Base-by-base conservation (phyloP, 257 asterid genomes). In the Fraxinus americana region DNA sequence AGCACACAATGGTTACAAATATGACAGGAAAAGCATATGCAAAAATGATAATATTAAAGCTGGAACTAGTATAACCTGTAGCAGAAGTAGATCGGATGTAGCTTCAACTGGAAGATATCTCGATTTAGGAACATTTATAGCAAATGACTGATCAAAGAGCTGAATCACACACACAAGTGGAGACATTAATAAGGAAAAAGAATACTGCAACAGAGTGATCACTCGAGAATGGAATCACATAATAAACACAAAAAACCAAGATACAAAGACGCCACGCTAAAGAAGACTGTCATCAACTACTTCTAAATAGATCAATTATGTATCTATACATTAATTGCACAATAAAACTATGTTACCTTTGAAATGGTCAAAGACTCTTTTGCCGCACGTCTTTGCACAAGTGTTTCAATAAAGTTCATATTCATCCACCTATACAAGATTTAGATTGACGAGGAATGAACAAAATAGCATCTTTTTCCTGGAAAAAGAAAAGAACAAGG, bases 21-120 rank as follows among this genome's bases (percentile, higher is more conserved):
- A 71, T n/a, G 77, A 78, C 36, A 50, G 48, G 65, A 67, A 35
- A 67, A 54, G 69, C 70, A 78, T 36, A 29, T 35, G 65, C 75
- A 36, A 54, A 41, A 67, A 59, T 21, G 65, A 19, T 1, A 70
- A 61, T 35, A 21, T 41, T 79, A 34, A 4, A 35, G 83, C 65
- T 66, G 57, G 80, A 35, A 41, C 43, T 34, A 67, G 71, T 21
- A 73, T 72, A 71, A 94, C 99, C 99, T 92, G 92, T 45, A 89
- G 89, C 88, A 91, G 88, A 78, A 92, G 88, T 79, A 94, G 84
- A 86, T 94, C 93, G 38, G 96, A 84, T 50, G 99, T 92, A 73
- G 79, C 83, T 78, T 91, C 91, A 83, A 92, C 88, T 32, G 97
- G 98, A 79, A 86, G 85, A 86, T 91, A 82, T 85, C 96, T 92